Evolutionary conservation across 257 asterid species (phyloP).

Genomic region (Coffea canephora): DNA sequence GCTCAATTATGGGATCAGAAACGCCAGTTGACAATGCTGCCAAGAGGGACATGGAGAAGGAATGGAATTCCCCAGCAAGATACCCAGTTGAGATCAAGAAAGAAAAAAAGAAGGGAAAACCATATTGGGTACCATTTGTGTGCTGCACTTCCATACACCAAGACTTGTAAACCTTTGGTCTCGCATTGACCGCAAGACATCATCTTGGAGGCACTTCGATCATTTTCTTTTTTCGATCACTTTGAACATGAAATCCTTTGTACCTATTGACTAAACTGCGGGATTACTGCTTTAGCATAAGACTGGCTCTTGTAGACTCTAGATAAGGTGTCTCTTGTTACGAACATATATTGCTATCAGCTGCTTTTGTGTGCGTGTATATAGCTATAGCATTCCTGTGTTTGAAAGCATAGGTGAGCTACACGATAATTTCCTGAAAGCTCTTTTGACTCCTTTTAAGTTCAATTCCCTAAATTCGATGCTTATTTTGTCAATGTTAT

Average conservation of each 20-base stretch:
- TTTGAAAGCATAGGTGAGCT: neutral
- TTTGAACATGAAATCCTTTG: neutral
- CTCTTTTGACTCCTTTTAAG: neutral
- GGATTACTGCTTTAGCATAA: slow-evolving; percentile 22
- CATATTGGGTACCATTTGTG: slow-evolving; percentile 79
- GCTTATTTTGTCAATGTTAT: neutral
- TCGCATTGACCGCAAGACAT: neutral
- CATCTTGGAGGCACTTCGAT: neutral
- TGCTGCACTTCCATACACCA: slow-evolving; percentile 79
- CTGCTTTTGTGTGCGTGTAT: slow-evolving; percentile 2
- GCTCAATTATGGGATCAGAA: slow-evolving; percentile 33
- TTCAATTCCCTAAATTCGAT: neutral
- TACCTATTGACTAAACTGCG: slow-evolving; percentile 5
- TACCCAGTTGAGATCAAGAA: slow-evolving; percentile 76
- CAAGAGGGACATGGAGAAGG: slow-evolving; percentile 54
- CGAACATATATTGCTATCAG: neutral
- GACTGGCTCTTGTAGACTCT: neutral
- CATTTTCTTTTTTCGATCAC: neutral
- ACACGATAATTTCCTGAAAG: neutral
- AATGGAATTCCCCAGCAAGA: slow-evolving; percentile 91
- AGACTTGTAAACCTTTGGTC: slow-evolving; percentile 36
- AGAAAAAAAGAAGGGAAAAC: slow-evolving; percentile 65
- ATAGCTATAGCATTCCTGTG: neutral
- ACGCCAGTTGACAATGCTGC: slow-evolving; percentile 29
- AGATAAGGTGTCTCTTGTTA: neutral